Base-by-base conservation (phyloP, 2,329 filamentous ascomycete species). In the Cercospora zeae-maydis region DNA sequence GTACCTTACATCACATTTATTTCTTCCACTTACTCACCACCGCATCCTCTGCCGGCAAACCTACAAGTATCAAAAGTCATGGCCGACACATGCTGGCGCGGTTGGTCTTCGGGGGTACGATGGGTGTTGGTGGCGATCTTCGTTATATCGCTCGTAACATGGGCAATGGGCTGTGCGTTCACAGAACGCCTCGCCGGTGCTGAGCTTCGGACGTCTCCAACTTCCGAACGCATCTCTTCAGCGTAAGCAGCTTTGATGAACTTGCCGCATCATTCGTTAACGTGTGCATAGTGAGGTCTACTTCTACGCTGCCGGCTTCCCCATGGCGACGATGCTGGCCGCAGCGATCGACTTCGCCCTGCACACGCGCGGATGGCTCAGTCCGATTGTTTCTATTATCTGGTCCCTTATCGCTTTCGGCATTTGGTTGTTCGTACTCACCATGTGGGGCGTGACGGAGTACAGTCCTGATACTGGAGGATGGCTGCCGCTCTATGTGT, bases 251-350 rank as follows among this genome's bases (percentile, higher is more conserved):
- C 14, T 34, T 13, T 4, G 6, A 21, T 10, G 33, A 19, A 2
- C 8, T 30, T 11, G 16, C 16, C 16, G 37, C 16, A n/a, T 31
- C 19, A 8, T 19, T 11, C 19, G 16, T 10, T 33, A n/a, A 47
- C 24, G 10, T 7, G 9, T 14, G 21, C n/a, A 8, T 33, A 59
- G 58, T 13, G 27, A 39, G 36, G 13, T 60, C 13, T 60, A 60
- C 58, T 54, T 60, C 21, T 60, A 60, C 14, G 58, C 58, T 33
- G 45, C 47, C 3, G 58, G 45, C 21, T 11, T 60, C 3, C 47
- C 58, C 1, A 60, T 60, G 47, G 58, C 58, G 14, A 60, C 58
- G 7, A 60, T 54, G 58, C 58, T 60, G 13, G 58, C 58, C n/a
- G 47, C 58, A 42, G 47, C 36, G n/a, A 54, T 60, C 14, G 58